Evolutionary conservation across 371 early-diverging fungal genomes (phyloP).

Genomic region (Mortierella sp.): DNA sequence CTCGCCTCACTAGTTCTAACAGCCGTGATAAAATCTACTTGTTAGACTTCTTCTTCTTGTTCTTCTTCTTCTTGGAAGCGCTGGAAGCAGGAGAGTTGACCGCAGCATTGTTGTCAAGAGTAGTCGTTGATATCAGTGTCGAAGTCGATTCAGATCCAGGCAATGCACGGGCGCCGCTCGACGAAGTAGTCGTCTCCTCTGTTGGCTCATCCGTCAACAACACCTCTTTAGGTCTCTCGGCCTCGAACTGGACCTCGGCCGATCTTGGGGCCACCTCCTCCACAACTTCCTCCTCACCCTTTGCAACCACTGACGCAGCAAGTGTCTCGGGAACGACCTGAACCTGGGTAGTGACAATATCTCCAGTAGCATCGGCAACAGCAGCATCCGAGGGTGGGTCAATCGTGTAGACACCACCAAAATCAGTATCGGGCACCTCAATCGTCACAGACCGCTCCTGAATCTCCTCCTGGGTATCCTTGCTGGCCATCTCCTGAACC

Average conservation of each 20-base stretch:
- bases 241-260: neutral
- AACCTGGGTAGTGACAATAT: neutral
- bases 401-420: slow-evolving; percentile 12
- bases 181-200: neutral
- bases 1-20: neutral
- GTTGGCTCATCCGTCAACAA: neutral
- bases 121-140: neutral
- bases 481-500: neutral
- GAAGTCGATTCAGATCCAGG: slow-evolving; percentile 14
- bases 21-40: neutral
- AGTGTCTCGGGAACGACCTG: neutral
- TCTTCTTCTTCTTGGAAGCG: slow-evolving; percentile 19
- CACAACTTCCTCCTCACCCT: neutral
- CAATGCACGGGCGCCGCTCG: neutral
- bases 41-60: slow-evolving; percentile 25
- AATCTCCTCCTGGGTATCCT: neutral
- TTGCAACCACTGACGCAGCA: neutral
- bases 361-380: slow-evolving; percentile 1
- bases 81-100: slow-evolving; percentile 5
- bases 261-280: slow-evolving; percentile 2
- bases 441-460: slow-evolving; percentile 9
- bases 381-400: slow-evolving; percentile 9
- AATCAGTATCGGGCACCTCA: slow-evolving; percentile 10
- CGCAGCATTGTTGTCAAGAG: neutral
- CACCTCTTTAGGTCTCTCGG: neutral